Percentiles rank a stretch among this genome's conserved stretches.
These are phyloP conservation scores for Abrus precatorius DNA, from an alignment of 306 rosid species.

Conservation along the genomic window DNA sequence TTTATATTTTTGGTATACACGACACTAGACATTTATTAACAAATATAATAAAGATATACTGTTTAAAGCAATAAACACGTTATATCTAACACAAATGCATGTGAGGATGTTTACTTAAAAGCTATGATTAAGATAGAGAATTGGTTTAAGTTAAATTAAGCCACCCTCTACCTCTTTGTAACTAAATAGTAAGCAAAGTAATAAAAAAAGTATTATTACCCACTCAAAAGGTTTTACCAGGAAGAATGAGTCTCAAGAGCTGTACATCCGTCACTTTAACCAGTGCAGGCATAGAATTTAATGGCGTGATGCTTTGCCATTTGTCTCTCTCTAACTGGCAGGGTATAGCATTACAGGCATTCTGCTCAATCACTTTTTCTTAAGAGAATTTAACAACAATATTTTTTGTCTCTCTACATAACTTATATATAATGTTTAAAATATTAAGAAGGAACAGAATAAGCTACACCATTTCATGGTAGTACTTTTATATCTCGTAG, in stretches of 20 bases:
- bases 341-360: background rate
- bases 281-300: constrained; percentile 39
- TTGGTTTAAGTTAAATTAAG: constrained; percentile 14
- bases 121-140: constrained; percentile 6
- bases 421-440: background rate
- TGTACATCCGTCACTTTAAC: constrained; percentile 51
- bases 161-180: background rate
- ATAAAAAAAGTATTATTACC: constrained; percentile 9
- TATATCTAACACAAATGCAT: background rate
- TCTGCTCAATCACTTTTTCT: constrained; percentile 12
- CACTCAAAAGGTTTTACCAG: too few relatives aligned
- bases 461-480: background rate
- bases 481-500: constrained; percentile 46
- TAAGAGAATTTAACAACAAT: constrained; percentile 1
- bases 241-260: constrained; percentile 39
- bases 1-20: background rate
- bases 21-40: background rate
- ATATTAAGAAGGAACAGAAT: background rate
- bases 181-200: constrained; percentile 33
- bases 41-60: background rate
- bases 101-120: background rate
- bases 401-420: background rate
- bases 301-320: constrained; percentile 46
- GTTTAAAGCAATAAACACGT: background rate
- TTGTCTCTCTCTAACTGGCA: constrained; percentile 41